Evolutionary conservation across 73 alveolate genomes (phyloP).

Genomic region (Tetrahymena thermophila): DNA sequence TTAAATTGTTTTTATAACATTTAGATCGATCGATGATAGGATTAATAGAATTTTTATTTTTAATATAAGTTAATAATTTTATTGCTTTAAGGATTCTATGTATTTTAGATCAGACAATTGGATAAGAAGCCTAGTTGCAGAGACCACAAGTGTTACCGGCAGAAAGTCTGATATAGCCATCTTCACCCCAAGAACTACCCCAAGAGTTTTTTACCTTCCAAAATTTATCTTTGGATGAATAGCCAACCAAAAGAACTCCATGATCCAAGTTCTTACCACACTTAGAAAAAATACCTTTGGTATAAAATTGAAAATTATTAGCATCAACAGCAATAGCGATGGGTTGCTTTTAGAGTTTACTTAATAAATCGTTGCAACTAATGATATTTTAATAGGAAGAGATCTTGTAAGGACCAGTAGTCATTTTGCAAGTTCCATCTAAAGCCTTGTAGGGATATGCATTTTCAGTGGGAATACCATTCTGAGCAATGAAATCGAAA

Average conservation of each 20-base stretch:
- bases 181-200: neutral
- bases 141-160: neutral
- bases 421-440: neutral
- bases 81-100: too few relatives aligned
- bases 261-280: conserved; percentile 8
- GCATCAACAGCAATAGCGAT: conserved; percentile 58
- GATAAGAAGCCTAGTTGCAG: neutral
- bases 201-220: neutral
- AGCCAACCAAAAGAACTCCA: conserved; percentile 28
- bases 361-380: neutral
- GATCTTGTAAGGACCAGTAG: conserved; percentile 18
- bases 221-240: neutral
- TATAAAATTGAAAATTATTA: conserved; percentile 37
- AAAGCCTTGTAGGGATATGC: conserved; percentile 19
- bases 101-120: neutral
- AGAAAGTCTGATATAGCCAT: neutral
- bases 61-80: too few relatives aligned
- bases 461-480: conserved; percentile 19
- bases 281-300: neutral
- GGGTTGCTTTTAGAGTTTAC: conserved; percentile 17
- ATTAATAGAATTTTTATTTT: too few relatives aligned
- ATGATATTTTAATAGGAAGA: neutral
- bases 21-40: too few relatives aligned
- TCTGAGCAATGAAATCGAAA: conserved; percentile 41
- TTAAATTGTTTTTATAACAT: too few relatives aligned